Evolutionary conservation across 768 basidiomycete species (phyloP).

Genomic region (Hortiboletus campestris): DNA sequence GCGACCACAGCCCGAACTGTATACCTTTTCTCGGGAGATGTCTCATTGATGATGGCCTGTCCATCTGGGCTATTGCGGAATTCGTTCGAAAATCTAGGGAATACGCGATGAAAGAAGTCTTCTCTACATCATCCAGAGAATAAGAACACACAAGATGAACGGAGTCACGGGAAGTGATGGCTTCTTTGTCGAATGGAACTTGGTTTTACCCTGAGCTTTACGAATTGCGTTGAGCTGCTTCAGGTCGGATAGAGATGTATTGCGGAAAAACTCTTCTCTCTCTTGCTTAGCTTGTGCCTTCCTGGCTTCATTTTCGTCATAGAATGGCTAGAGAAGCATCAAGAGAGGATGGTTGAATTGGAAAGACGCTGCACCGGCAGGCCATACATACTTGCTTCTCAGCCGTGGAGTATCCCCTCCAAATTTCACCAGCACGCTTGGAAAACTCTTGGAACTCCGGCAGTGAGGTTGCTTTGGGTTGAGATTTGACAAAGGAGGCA

Average conservation of each 20-base stretch:
- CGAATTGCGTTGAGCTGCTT: slow-evolving; percentile 35
- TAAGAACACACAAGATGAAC: slow-evolving; percentile 26
- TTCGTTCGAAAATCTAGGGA: slow-evolving; percentile 20
- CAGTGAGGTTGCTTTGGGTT: not conserved
- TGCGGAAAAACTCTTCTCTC: slow-evolving; percentile 29
- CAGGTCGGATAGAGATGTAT: slow-evolving; percentile 17
- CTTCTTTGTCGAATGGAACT: slow-evolving; percentile 4
- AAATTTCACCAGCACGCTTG: slow-evolving; percentile 25
- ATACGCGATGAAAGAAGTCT: not conserved
- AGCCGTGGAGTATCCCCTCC: slow-evolving; percentile 31
- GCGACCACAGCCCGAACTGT: slow-evolving; percentile 4
- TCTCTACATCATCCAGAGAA: not conserved
- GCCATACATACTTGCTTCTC: slow-evolving; percentile 36
- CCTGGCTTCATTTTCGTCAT: slow-evolving; percentile 18
- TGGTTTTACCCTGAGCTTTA: slow-evolving; percentile 24
- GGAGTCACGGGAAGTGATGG: slow-evolving; percentile 5
- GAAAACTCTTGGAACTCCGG: not conserved
- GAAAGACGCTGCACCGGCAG: not conserved
- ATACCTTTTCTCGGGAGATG: not conserved
- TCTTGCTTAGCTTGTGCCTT: slow-evolving; percentile 20
- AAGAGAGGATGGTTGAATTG: not conserved
- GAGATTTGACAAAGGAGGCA: slow-evolving; percentile 11
- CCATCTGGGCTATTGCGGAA: slow-evolving; percentile 18
- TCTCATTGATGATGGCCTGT: slow-evolving; percentile 12
- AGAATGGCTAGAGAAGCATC: slow-evolving; percentile 23